Percentiles rank a stretch among this genome's conserved stretches.
Conservation (phyloP, 768 basidiomycete genomes). For the Cubamyces sp. region DNA sequence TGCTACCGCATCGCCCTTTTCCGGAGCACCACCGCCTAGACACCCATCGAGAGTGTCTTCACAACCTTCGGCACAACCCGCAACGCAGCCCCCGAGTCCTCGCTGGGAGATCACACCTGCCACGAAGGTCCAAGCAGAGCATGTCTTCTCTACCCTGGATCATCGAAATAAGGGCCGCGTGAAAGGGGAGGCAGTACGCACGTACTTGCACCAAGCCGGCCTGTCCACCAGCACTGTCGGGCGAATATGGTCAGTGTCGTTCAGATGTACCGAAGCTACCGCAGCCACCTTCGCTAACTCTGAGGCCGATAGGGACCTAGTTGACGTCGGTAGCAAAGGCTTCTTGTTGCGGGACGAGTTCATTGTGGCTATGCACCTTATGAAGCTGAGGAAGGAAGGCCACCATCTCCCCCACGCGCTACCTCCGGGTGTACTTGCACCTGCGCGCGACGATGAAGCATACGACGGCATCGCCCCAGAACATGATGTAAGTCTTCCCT, state of each 20-base stretch:
- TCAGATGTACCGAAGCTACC: neutral
- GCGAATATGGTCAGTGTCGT: slow-evolving; percentile 27
- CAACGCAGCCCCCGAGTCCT: neutral
- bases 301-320: slow-evolving; percentile 19
- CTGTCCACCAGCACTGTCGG: slow-evolving; percentile 19
- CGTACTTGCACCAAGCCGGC: slow-evolving; percentile 22
- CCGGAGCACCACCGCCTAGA: slow-evolving; percentile 4
- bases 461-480: slow-evolving; percentile 12
- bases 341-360: slow-evolving; percentile 26
- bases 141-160: slow-evolving; percentile 24
- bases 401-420: slow-evolving; percentile 25
- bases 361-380: slow-evolving; percentile 28
- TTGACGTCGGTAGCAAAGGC: slow-evolving; percentile 24
- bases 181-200: slow-evolving; percentile 13
- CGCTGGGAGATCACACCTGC: slow-evolving; percentile 21
- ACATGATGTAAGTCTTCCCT: neutral
- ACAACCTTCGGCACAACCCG: neutral
- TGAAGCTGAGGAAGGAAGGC: slow-evolving; percentile 25
- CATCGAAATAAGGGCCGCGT: slow-evolving; percentile 18
- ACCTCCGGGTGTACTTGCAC: slow-evolving; percentile 8
- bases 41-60: slow-evolving; percentile 7
- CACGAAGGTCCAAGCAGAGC: slow-evolving; percentile 18
- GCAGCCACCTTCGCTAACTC: neutral
- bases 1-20: neutral
- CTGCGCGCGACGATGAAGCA: slow-evolving; percentile 4